These are phyloP conservation scores for Rubroboletus satanas DNA, from an alignment of 768 basidiomycete species.

Conservation along the genomic window DNA sequence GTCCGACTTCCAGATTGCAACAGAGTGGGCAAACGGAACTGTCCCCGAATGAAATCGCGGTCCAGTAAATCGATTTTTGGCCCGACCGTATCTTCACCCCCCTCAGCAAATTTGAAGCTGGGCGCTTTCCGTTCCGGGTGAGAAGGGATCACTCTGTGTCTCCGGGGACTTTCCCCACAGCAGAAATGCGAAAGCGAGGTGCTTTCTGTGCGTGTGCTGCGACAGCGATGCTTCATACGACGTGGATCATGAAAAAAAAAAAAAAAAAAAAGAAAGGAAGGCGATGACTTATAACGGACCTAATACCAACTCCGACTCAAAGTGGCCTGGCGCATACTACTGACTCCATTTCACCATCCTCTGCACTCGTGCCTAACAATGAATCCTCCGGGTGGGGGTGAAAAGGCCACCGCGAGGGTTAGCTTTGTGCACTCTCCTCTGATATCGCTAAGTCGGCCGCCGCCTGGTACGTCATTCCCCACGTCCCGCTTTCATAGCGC, in stretches of 20 bases:
- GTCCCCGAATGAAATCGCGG: slow-evolving; percentile 13
- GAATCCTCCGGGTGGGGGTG: slow-evolving; percentile 15
- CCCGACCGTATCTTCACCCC: slow-evolving; percentile 43
- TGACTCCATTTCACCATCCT: neutral
- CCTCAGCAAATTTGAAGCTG: slow-evolving; percentile 70
- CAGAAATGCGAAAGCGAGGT: slow-evolving; percentile 41
- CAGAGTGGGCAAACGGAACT: slow-evolving; percentile 56
- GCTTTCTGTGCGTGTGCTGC: slow-evolving; percentile 75
- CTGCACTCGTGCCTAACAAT: slow-evolving; percentile 3
- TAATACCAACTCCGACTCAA: slow-evolving; percentile 23
- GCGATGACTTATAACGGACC: slow-evolving; percentile 2
- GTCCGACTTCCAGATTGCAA: slow-evolving; percentile 37
- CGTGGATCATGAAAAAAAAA: slow-evolving; percentile 30
- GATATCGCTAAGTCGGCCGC: slow-evolving; percentile 24
- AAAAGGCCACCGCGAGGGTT: slow-evolving; percentile 15
- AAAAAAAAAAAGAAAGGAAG: slow-evolving; percentile 27
- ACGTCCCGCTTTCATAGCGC: neutral
- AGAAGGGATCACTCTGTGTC: slow-evolving; percentile 63
- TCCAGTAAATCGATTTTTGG: slow-evolving; percentile 43
- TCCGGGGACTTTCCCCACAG: slow-evolving; percentile 97
- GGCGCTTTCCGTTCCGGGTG: slow-evolving; percentile 64
- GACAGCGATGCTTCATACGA: slow-evolving; percentile 81
- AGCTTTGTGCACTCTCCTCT: slow-evolving; percentile 25
- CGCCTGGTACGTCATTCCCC: slow-evolving; percentile 16
- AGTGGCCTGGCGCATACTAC: neutral